Evolutionary conservation across 2,329 filamentous ascomycete genomes (phyloP), one percentile per base, ranked within the genome.

Genomic region (Phaeosphaeriaceae sp.): DNA sequence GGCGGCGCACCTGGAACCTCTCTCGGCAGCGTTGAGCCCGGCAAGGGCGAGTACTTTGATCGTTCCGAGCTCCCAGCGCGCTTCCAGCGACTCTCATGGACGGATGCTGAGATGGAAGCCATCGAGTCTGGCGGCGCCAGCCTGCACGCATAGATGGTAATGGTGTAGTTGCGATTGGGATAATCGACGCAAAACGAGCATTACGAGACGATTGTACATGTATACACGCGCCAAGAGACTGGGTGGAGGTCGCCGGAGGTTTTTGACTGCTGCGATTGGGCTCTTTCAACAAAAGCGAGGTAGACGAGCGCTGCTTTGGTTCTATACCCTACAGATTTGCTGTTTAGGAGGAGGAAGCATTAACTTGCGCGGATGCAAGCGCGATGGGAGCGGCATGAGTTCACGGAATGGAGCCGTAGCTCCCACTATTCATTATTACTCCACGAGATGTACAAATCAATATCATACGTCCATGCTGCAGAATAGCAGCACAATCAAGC

Each of bases 61-160:
- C 88, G 93, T 69, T 91, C 88, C 68, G 91, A 99, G 81, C 88
- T 99, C 22, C 94, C 95, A 19, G 77, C 83, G 62, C 88, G 94
- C 70, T 99, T 97, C 86, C 88, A 89, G 73, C 86, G 92, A 65
- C 82, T 86, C 49, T 85, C 88, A 13, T 91, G 93, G 80, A 89
- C 86, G 40, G 80, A 89, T 68, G 88, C 89, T 45, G 95, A 99
- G 86, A 99, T 99, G 60, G 95, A 98, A 79, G 93, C 93, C 21
- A 86, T 99, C 73, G 93, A 97, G 86, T 95, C 92, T 55, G 95
- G 93, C 54, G 95, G 95, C 56, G 95, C 94, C 33, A 90, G 86
- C 72, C 70, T 88, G 66, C 84, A 82, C 68, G 83, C 80, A 62
- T 87, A 73, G 74, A 68, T 57, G 51, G 44, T 51, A 7, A 25